Evolutionary conservation across 305 asterid genomes (phyloP).

Genomic region (Fraxinus sp.): DNA sequence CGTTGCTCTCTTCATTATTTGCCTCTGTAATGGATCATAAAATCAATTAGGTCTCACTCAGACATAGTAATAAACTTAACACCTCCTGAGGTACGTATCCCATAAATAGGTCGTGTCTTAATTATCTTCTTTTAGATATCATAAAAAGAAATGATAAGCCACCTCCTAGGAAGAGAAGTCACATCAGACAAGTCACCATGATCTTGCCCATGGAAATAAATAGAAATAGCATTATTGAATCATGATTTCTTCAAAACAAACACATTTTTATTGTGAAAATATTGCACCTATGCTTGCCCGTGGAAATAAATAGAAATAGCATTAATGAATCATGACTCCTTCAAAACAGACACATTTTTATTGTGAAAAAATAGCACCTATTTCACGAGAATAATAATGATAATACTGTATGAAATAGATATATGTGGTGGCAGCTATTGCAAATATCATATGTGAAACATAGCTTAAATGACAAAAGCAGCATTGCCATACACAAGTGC

Average conservation of each 20-base stretch:
- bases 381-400: background rate
- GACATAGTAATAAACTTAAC: background rate
- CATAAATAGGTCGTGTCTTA: background rate
- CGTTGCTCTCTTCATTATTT: constrained; percentile 33
- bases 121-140: background rate
- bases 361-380: background rate
- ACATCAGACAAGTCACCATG: background rate
- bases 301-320: background rate
- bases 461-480: constrained; percentile 9
- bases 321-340: background rate
- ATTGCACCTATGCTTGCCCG: background rate
- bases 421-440: constrained; percentile 13
- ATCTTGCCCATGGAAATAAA: background rate
- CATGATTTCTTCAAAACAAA: background rate
- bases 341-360: background rate
- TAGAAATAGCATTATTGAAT: background rate
- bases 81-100: background rate
- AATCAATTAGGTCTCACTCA: constrained; percentile 2
- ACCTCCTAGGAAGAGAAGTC: background rate
- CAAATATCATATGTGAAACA: background rate
- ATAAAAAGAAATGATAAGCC: background rate
- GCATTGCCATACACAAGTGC: background rate
- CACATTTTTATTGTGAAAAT: background rate
- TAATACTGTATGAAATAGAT: constrained; percentile 1
- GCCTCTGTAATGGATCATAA: constrained; percentile 41